A percentile compares a stretch with the other conserved stretches of the same genome.
These are phyloP conservation scores for Colletotrichum lentis DNA, from an alignment of 2,329 filamentous ascomycete species.

Conservation along the genomic window DNA sequence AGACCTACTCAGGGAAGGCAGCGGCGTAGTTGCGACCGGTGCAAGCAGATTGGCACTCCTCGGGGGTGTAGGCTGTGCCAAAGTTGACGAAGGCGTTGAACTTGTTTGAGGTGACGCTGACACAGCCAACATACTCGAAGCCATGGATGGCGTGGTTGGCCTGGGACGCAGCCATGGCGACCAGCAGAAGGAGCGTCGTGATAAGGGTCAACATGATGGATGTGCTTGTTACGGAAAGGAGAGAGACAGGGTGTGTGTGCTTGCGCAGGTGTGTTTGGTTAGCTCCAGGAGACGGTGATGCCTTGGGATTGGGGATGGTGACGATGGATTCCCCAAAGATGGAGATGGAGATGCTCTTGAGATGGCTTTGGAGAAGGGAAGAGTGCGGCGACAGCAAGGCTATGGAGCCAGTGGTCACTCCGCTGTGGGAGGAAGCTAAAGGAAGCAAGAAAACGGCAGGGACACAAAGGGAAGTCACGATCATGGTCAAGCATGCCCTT, in stretches of 20 bases:
- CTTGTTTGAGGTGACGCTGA: conserved; percentile 21
- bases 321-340: neutral
- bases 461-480: neutral
- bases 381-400: too few relatives aligned
- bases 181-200: conserved; percentile 16
- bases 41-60: conserved; percentile 36
- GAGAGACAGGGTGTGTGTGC: neutral
- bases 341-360: neutral
- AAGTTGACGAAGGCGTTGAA: conserved; percentile 29
- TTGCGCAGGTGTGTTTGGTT: neutral
- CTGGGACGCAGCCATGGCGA: conserved; percentile 19
- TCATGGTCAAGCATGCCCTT: too few relatives aligned
- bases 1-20: conserved; percentile 26
- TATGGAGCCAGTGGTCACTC: too few relatives aligned
- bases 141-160: conserved; percentile 16
- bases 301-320: neutral
- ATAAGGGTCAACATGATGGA: neutral
- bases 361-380: neutral
- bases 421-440: neutral
- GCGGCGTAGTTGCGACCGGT: conserved; percentile 28
- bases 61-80: conserved; percentile 22
- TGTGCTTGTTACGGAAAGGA: neutral
- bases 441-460: neutral
- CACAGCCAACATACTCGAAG: conserved; percentile 36
- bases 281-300: too few relatives aligned